phyloP scores from a whole-genome alignment of 2,329 filamentous ascomycete genomes.

The Monosporascus sp. region DNA sequence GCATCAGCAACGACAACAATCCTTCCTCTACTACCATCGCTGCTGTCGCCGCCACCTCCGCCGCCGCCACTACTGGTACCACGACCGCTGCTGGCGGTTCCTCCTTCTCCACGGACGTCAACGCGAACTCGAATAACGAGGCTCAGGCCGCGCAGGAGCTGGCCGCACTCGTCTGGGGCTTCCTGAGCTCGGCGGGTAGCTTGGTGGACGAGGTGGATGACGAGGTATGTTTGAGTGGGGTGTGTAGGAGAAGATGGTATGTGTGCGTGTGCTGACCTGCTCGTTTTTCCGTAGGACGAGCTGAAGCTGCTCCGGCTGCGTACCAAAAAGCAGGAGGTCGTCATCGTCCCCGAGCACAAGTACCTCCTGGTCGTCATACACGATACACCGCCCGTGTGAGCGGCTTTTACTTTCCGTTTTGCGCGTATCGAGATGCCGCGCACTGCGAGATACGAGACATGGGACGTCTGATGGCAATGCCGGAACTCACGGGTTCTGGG shows the following conservation, averaged over 20 bases:
- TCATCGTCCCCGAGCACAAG: conserved; percentile 76
- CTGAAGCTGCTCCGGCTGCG: conserved; percentile 69
- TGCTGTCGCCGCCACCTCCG: not conserved
- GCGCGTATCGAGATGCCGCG: no score
- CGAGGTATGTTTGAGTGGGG: conserved; percentile 44
- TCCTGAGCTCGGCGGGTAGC: conserved; percentile 63
- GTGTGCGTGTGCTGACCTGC: not conserved
- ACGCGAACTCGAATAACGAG: conserved; percentile 38
- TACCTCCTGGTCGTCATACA: conserved; percentile 77
- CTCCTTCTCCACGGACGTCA: conserved; percentile 43
- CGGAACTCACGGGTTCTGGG: no score
- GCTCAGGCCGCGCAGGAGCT: conserved; percentile 65
- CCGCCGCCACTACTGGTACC: conserved; percentile 23
- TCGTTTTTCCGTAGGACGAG: conserved; percentile 53
- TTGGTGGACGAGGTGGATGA: conserved; percentile 69
- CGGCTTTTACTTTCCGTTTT: no score
- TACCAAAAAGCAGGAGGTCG: conserved; percentile 80
- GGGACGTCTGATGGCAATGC: not conserved
- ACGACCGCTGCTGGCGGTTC: conserved; percentile 28
- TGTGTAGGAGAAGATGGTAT: no score
- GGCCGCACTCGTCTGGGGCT: conserved; percentile 71
- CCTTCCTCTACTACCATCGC: conserved; percentile 4
- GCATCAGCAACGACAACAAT: conserved; percentile 25
- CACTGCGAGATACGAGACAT: not conserved
- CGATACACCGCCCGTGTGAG: conserved; percentile 67